Conservation (phyloP, 23 red algal species). For the Gracilaria caudata region DNA sequence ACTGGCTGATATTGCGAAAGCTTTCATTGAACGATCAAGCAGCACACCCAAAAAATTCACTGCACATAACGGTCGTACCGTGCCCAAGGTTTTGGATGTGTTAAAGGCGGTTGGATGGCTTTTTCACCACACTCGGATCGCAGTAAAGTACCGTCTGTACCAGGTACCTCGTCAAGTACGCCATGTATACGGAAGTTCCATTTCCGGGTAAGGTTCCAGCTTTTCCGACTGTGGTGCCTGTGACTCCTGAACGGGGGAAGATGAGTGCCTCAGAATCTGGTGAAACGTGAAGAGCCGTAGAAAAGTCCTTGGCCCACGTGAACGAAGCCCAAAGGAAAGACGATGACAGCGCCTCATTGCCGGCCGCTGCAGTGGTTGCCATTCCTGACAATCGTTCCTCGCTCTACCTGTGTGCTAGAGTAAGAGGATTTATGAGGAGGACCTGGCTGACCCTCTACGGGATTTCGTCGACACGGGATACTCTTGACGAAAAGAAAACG, state of each 20-base stretch:
- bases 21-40: conserved; percentile 37
- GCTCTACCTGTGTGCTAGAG: conserved; percentile 28
- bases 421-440: conserved; percentile 33
- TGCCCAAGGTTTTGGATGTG: conserved; percentile 33
- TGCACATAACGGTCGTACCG: conserved; percentile 20
- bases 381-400: conserved; percentile 46
- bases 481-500: background rate
- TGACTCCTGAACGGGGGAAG: background rate
- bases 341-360: conserved; percentile 10
- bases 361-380: conserved; percentile 20
- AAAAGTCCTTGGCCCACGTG: conserved; percentile 47
- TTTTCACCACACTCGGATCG: conserved; percentile 8
- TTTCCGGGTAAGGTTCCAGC: conserved; percentile 52
- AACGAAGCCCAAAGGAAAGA: conserved; percentile 41
- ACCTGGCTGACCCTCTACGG: conserved; percentile 29
- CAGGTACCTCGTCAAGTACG: conserved; percentile 47
- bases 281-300: conserved; percentile 20
- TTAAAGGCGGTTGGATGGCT: conserved; percentile 33
- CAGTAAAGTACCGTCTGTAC: no score
- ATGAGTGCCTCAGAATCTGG: background rate
- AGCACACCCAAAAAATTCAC: background rate
- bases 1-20: conserved; percentile 58
- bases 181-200: conserved; percentile 59
- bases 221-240: conserved; percentile 29
- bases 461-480: conserved; percentile 31